phyloP scores from a whole-genome alignment of 2,329 filamentous ascomycete genomes.

The Aspergillus terreus region DNA sequence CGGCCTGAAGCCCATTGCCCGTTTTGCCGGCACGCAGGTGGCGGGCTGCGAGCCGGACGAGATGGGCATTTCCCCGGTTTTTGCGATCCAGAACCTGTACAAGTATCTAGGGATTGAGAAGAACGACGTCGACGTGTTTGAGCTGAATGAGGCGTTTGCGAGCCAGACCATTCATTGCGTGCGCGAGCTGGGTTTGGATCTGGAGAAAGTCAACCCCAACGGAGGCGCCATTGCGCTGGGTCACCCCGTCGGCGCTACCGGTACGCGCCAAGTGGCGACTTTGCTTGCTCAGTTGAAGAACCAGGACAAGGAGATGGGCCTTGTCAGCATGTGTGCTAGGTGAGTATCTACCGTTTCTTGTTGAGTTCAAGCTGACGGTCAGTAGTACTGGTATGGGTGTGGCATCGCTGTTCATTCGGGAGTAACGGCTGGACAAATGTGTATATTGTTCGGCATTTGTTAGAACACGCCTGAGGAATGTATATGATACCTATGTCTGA shows the following conservation, averaged over 20 bases:
- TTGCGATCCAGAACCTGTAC: constrained; percentile 71
- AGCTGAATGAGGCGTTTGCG: constrained; percentile 94
- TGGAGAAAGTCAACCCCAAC: constrained; percentile 75
- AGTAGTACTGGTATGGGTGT: constrained; percentile 24
- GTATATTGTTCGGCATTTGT: background rate
- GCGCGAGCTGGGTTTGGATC: constrained; percentile 58
- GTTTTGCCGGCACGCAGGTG: constrained; percentile 84
- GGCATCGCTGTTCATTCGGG: constrained; percentile 21
- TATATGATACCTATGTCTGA: no score
- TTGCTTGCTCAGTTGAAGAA: constrained; percentile 77
- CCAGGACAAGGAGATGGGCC: constrained; percentile 77
- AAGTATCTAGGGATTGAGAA: constrained; percentile 69
- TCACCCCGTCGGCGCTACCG: constrained; percentile 82
- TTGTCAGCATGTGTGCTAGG: constrained; percentile 83
- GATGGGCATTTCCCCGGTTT: constrained; percentile 72
- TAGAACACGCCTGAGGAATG: background rate
- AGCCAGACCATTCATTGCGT: constrained; percentile 92
- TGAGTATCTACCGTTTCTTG: constrained; percentile 33
- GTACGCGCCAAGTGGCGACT: constrained; percentile 81
- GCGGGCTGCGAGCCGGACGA: constrained; percentile 83
- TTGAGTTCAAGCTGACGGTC: constrained; percentile 1
- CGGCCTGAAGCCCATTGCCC: constrained; percentile 80
- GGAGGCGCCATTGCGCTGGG: constrained; percentile 89
- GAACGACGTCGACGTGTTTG: constrained; percentile 78
- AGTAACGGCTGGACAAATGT: constrained; percentile 7